These are phyloP conservation scores for Monoraphidium neglectum DNA, from an alignment of 139 green algal genomes.

Conservation along the genomic window DNA sequence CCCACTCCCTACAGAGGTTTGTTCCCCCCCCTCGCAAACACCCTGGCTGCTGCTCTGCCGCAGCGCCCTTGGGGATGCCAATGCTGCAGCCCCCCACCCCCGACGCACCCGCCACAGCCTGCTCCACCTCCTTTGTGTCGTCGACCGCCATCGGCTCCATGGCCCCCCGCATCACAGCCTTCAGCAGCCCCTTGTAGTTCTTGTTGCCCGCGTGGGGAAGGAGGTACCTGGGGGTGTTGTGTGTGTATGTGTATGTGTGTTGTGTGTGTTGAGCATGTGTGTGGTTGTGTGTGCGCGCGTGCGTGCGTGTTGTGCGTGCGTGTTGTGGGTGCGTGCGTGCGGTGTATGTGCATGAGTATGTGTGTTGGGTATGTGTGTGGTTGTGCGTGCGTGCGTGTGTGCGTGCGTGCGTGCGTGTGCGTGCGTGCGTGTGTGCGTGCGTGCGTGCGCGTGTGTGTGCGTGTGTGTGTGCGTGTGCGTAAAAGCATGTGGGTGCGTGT, in stretches of 20 bases:
- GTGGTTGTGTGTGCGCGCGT: no score
- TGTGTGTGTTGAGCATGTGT: conserved; percentile 1
- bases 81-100: neutral
- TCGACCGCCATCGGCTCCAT: conserved; percentile 35
- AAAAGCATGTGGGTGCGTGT: no score
- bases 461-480: no score
- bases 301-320: no score
- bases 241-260: neutral
- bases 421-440: no score
- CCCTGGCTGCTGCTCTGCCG: neutral
- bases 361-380: no score
- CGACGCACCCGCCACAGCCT: conserved; percentile 41
- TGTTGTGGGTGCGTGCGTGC: no score
- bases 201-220: conserved; percentile 55
- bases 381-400: no score
- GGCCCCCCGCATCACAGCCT: conserved; percentile 48
- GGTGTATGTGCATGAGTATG: no score
- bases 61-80: neutral
- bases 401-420: no score
- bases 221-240: conserved; percentile 44
- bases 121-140: conserved; percentile 78
- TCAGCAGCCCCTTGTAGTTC: conserved; percentile 70
- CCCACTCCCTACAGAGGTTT: neutral
- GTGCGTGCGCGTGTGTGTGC: no score
- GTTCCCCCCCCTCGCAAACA: neutral